Evolutionary conservation across 1,284 basidiomycete species (phyloP).

Genomic region (Leccinum solheimii): DNA sequence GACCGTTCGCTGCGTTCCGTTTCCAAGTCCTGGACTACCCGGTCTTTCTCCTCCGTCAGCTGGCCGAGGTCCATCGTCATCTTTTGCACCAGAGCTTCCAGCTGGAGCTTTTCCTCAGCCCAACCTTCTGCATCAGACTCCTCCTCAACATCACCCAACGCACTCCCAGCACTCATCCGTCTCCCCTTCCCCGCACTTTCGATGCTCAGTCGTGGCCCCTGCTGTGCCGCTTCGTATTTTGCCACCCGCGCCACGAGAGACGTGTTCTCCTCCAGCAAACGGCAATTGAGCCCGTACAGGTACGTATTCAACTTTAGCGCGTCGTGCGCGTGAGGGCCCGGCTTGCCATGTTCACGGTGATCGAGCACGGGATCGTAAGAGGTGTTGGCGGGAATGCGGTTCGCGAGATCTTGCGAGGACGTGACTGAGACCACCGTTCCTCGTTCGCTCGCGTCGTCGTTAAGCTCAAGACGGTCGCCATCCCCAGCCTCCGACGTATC

Average conservation of each 20-base stretch:
- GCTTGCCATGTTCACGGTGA: slow-evolving; percentile 61
- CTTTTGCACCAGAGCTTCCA: slow-evolving; percentile 50
- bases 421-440: slow-evolving; percentile 74
- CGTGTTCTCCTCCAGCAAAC: slow-evolving; percentile 81
- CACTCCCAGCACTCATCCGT: slow-evolving; percentile 50
- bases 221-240: slow-evolving; percentile 43
- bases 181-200: slow-evolving; percentile 33
- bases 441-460: slow-evolving; percentile 42
- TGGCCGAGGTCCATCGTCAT: slow-evolving; percentile 49
- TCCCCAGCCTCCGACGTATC: slow-evolving; percentile 23
- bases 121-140: slow-evolving; percentile 58
- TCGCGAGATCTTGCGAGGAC: slow-evolving; percentile 82
- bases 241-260: slow-evolving; percentile 51
- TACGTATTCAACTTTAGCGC: slow-evolving; percentile 80
- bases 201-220: slow-evolving; percentile 23
- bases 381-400: slow-evolving; percentile 76
- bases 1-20: slow-evolving; percentile 55
- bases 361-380: slow-evolving; percentile 81
- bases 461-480: slow-evolving; percentile 4
- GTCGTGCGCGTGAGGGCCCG: slow-evolving; percentile 64
- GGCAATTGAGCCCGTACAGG: slow-evolving; percentile 75
- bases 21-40: slow-evolving; percentile 43
- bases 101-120: slow-evolving; percentile 59
- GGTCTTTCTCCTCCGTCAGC: slow-evolving; percentile 40
- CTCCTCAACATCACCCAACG: slow-evolving; percentile 60